Evolutionary conservation across 2,329 filamentous ascomycete species (phyloP), one percentile per base, ranked within the genome.

Genomic region (Cercospora canescens): DNA sequence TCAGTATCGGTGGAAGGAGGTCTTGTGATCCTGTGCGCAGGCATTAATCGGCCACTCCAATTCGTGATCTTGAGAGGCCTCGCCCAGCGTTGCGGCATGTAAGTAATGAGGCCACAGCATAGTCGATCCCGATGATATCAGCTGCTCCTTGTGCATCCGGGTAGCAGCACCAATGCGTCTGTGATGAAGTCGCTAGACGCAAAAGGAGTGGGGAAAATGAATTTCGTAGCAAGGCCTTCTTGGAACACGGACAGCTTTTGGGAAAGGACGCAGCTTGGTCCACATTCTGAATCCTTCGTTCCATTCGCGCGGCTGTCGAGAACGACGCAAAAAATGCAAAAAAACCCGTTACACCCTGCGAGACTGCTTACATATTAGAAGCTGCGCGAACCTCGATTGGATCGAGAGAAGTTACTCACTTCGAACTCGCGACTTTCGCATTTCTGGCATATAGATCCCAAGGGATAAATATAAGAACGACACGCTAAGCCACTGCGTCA

Each of bases 401-500:
- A 41, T 35, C 39, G 54, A 55, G 34, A 59, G 39, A 52, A 63
- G 48, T 55, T 35, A 63, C 63, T 55, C 60, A 68, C 66, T 70
- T 73, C 71, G 71, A 73, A 73, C 71, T 72, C 71, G 63, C 71
- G 71, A 73, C 71, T 73, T 73, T 73, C 71, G 71, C 71, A 73
- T 73, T 71, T 70, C 69, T 68, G 61, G 60, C 60, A 62, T 62
- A 62, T 62, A 55, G 62, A 60, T 70, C 65, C 69, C 65, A 65
- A 45, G 54, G 66, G 57, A 67, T 60, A 63, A 67, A 68, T 73
- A 73, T 73, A 73, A 73, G 71, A 73, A 73, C 71, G 71, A 73
- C 71, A 73, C 71, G 71, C 71, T 73, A 69, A 72, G 69, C 71
- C 71, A 71, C 71, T 73, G 71, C 71, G 71, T 73, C 71, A 73